These are phyloP conservation scores for Sporopachydermia cereana DNA, from an alignment of 1,139 yeast species.

Conservation along the genomic window DNA sequence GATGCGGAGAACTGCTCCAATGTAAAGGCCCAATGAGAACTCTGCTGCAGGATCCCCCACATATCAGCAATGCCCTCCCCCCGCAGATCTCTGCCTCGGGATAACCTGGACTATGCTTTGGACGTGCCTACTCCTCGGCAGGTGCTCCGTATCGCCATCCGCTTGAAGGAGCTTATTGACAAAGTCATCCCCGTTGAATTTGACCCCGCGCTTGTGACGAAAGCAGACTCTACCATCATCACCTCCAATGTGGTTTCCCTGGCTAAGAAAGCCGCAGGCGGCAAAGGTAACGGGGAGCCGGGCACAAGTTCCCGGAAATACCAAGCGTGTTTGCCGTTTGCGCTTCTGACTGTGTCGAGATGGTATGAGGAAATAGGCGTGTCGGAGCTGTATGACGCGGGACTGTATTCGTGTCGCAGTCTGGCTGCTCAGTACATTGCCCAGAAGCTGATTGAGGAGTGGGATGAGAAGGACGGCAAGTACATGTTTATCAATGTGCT, in stretches of 20 bases:
- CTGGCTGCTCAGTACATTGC: constrained; percentile 66
- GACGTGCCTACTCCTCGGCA: constrained; percentile 54
- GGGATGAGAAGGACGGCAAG: constrained; percentile 40
- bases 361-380: constrained; percentile 63
- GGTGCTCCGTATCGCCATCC: constrained; percentile 57
- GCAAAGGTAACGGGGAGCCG: constrained; percentile 47
- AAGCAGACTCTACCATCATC: constrained; percentile 51
- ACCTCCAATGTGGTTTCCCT: constrained; percentile 47
- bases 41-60: too few species aligned
- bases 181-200: constrained; percentile 55
- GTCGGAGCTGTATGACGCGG: constrained; percentile 56
- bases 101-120: not conserved
- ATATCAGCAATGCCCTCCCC: too few species aligned
- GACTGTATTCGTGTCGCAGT: constrained; percentile 48
- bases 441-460: constrained; percentile 50
- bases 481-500: constrained; percentile 66
- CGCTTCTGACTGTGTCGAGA: constrained; percentile 58
- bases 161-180: constrained; percentile 64
- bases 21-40: too few species aligned
- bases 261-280: constrained; percentile 72
- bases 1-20: too few species aligned
- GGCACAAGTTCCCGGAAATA: constrained; percentile 52
- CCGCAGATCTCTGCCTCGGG: too few species aligned
- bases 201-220: constrained; percentile 36
- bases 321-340: constrained; percentile 56